Base-by-base conservation (phyloP, 169 alveolate species). In the Ichthyophthirius multifiliis region DNA sequence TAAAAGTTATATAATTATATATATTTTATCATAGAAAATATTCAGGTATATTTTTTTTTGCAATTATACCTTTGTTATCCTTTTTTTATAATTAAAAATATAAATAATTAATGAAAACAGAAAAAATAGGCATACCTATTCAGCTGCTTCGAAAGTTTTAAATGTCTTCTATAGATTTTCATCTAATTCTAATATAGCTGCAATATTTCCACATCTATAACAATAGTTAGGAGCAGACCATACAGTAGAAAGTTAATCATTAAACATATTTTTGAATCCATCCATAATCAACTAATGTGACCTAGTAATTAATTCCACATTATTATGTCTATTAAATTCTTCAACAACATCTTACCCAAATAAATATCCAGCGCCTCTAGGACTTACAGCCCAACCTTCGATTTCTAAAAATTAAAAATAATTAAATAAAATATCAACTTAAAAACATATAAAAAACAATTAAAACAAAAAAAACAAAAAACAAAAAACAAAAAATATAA, bases 261-360 rank as follows among this genome's bases (percentile, higher is more conserved):
- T 82, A 83, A 91, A 92, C 97, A 97, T 93, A 97, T 98, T 97
- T 92, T 97, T 96, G 92, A 97, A 99, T 39, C 99, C 99, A 65
- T 98, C 99, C 99, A 98, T 98, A 41, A 98, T 99, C 75, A 99
- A 96, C 88, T 99, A 99, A 90, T 99, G 99, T 3, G 99, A 99
- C 77, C 99, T 89, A n/a, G 99, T 99, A 78, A 99, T 98, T 77
- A 98, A 91, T 64, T 96, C 97, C 64, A 98, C 95, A 79, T 97
- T 97, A 90, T 99, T 98, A 45, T 93, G 88, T 76, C 98, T 97
- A 90, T 97, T 96, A 89, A 98, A 99, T 87, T 97, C 95, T 82
- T 98, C 96, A 5, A 96, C 97, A 27, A 95, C 96, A 87, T 98
- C 99, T 41, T 97, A 99, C 15, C 99, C 99, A 89, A 99, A 99